These are phyloP conservation scores for Austroboletus eburneus DNA, from an alignment of 768 basidiomycete genomes.

Conservation along the genomic window DNA sequence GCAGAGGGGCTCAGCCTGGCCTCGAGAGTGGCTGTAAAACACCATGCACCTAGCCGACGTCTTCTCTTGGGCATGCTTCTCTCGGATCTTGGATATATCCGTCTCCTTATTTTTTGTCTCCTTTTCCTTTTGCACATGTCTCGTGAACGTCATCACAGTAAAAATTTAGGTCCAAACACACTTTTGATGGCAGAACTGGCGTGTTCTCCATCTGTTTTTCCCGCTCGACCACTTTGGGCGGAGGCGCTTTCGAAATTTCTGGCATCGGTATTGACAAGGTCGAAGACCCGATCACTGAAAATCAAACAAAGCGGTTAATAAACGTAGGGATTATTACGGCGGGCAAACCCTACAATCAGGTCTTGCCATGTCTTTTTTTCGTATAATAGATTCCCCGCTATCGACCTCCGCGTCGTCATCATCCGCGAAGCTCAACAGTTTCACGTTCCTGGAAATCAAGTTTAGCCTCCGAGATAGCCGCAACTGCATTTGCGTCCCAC, in stretches of 20 bases:
- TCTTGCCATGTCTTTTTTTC: slow-evolving; percentile 80
- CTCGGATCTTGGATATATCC: slow-evolving; percentile 70
- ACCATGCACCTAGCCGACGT: slow-evolving; percentile 49
- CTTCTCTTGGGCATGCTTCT: slow-evolving; percentile 71
- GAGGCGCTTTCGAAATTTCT: slow-evolving; percentile 2
- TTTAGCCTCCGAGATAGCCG: neutral
- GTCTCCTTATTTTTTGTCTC: slow-evolving; percentile 25
- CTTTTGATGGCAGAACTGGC: slow-evolving; percentile 13
- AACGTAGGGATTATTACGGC: neutral
- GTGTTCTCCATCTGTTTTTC: slow-evolving; percentile 5
- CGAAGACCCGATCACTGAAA: slow-evolving; percentile 21
- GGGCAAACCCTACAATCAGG: slow-evolving; percentile 65
- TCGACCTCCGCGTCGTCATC: slow-evolving; percentile 59
- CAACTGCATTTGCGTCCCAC: slow-evolving; percentile 28
- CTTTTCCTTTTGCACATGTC: slow-evolving; percentile 1
- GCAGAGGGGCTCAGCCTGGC: slow-evolving; percentile 2
- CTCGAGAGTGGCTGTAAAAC: neutral
- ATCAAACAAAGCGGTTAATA: neutral
- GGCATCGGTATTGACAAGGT: slow-evolving; percentile 8
- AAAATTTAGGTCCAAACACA: slow-evolving; percentile 4
- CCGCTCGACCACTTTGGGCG: neutral
- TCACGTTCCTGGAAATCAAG: slow-evolving; percentile 63
- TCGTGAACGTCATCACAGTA: neutral
- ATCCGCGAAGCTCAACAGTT: slow-evolving; percentile 83
- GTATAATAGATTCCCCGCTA: slow-evolving; percentile 47